phyloP scores from a whole-genome alignment of 106 monocot genomes.

The Platanthera zijinensis region DNA sequence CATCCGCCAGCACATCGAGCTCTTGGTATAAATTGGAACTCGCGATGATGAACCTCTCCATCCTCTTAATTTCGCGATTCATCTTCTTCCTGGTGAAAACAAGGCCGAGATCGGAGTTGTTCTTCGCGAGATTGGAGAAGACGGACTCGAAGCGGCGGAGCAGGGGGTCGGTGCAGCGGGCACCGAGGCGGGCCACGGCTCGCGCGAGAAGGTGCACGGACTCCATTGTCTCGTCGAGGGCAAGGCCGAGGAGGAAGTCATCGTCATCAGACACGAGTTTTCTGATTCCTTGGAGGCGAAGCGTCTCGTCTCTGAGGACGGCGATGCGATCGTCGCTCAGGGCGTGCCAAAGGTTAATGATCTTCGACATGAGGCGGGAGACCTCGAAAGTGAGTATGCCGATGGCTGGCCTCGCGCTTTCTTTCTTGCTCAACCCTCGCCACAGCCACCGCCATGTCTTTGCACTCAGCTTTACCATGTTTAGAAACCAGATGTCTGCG shows the following conservation, averaged over 20 bases:
- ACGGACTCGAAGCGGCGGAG: conserved; percentile 22
- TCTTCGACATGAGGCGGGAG: conserved; percentile 65
- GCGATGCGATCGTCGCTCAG: conserved; percentile 53
- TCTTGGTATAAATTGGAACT: neutral
- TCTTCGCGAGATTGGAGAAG: conserved; percentile 22
- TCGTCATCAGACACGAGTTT: conserved; percentile 72
- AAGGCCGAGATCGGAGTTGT: conserved; percentile 38
- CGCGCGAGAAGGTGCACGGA: conserved; percentile 28
- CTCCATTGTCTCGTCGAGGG: conserved; percentile 55
- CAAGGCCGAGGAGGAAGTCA: conserved; percentile 54
- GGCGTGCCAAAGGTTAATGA: conserved; percentile 56
- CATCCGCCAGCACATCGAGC: too few relatives aligned
- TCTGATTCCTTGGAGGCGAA: conserved; percentile 37
- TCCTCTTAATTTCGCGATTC: conserved; percentile 45
- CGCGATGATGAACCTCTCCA: conserved; percentile 27
- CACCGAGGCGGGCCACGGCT: conserved; percentile 14
- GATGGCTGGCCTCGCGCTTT: neutral
- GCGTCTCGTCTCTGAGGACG: conserved; percentile 39
- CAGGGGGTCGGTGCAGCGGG: conserved; percentile 28
- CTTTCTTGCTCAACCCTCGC: too few relatives aligned
- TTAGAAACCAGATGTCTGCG: too few relatives aligned
- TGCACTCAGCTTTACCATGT: too few relatives aligned
- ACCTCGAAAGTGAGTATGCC: conserved; percentile 40
- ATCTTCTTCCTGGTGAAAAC: conserved; percentile 49
- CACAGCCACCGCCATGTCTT: too few relatives aligned